Percentiles rank a stretch among this genome's conserved stretches.
These are phyloP conservation scores for Aquilaria malaccensis DNA, from an alignment of 345 rosid species.

Conservation along the genomic window DNA sequence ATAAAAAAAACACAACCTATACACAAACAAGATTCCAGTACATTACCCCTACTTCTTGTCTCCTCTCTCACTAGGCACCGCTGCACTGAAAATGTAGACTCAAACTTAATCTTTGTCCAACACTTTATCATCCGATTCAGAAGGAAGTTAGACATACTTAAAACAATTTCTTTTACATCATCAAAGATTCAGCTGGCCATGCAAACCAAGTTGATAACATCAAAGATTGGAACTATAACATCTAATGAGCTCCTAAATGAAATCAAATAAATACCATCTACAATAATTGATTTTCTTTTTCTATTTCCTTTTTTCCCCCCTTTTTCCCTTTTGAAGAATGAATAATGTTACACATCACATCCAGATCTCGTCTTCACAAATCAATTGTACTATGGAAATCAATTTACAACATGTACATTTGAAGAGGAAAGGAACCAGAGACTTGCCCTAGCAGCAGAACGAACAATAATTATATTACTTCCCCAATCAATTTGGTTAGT, in stretches of 20 bases:
- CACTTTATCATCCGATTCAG: neutral
- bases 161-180: neutral
- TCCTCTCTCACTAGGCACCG: too few species aligned
- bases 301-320: slow-evolving; percentile 12
- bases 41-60: too few species aligned
- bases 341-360: slow-evolving; percentile 55
- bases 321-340: slow-evolving; percentile 38
- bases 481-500: slow-evolving; percentile 44
- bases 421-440: slow-evolving; percentile 29
- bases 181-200: neutral
- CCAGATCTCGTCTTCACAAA: slow-evolving; percentile 47
- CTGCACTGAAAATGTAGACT: too few species aligned
- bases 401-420: slow-evolving; percentile 72
- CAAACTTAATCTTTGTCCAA: too few species aligned
- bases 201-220: neutral
- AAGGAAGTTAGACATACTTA: neutral
- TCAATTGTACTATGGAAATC: slow-evolving; percentile 30
- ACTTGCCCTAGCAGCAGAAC: slow-evolving; percentile 15
- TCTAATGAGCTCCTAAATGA: neutral
- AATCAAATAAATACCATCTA: neutral
- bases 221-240: neutral
- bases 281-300: slow-evolving; percentile 9
- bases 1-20: too few species aligned
- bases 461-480: slow-evolving; percentile 18
- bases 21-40: too few species aligned